Conservation (phyloP, 768 basidiomycete genomes). For the Rhodosporidiobolus sp. region DNA sequence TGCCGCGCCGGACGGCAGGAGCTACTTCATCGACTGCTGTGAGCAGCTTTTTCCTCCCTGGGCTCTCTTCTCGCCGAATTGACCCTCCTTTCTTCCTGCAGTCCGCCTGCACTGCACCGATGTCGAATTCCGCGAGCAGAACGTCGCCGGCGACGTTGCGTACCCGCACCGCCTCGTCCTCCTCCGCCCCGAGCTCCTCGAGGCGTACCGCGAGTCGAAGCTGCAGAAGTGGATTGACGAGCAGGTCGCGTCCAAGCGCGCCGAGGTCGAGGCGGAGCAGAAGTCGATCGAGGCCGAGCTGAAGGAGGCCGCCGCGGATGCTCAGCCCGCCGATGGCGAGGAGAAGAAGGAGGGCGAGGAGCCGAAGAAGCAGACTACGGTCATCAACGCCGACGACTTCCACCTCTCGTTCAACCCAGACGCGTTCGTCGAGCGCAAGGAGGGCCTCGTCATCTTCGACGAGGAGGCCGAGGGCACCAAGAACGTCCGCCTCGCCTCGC, state of each 20-base stretch:
- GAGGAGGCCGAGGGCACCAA: constrained; percentile 50
- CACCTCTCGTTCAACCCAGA: constrained; percentile 53
- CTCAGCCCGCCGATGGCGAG: constrained; percentile 12
- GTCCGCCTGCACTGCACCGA: constrained; percentile 52
- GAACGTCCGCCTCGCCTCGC: constrained; percentile 52
- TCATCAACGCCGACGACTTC: constrained; percentile 50
- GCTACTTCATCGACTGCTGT: constrained; percentile 52
- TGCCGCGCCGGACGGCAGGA: constrained; percentile 51
- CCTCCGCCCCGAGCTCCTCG: constrained; percentile 52
- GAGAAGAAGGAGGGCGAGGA: constrained; percentile 33
- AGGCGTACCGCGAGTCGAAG: constrained; percentile 52
- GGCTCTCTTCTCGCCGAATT: background rate
- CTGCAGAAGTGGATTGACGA: constrained; percentile 49
- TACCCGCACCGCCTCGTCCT: constrained; percentile 53
- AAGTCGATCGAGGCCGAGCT: constrained; percentile 43
- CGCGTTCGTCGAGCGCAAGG: constrained; percentile 50
- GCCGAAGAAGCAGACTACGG: constrained; percentile 37
- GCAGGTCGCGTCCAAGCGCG: constrained; percentile 43
- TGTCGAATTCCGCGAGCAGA: constrained; percentile 53
- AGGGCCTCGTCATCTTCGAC: constrained; percentile 41
- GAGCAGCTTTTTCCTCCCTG: constrained; percentile 1
- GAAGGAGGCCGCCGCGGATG: constrained; percentile 41
- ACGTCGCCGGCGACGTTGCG: constrained; percentile 36
- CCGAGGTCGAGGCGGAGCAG: constrained; percentile 34
- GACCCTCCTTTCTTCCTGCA: background rate